Evolutionary conservation across 176 grass and related monocot species (phyloP).

Genomic region (Puya raimondii): DNA sequence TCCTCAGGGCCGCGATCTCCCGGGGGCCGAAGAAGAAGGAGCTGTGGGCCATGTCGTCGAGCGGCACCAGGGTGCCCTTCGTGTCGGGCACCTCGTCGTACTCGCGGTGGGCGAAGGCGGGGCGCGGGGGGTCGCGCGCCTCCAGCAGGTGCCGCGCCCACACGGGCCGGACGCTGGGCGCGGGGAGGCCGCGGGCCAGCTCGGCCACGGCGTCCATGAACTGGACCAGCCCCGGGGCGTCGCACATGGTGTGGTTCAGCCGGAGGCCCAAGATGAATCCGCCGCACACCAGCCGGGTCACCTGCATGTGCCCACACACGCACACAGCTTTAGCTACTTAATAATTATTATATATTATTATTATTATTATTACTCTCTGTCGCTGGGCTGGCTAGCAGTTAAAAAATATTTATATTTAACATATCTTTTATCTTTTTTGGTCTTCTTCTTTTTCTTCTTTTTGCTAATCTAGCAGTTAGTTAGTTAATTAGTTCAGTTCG

Average conservation of each 20-base stretch:
- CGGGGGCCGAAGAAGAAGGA: constrained; percentile 62
- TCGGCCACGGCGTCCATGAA: constrained; percentile 19
- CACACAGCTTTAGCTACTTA: background rate
- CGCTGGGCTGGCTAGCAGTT: background rate
- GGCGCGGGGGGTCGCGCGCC: constrained; percentile 37
- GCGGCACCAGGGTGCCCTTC: constrained; percentile 57
- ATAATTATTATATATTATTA: background rate
- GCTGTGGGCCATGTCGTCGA: constrained; percentile 60
- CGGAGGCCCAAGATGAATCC: constrained; percentile 15
- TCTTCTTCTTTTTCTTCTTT: background rate
- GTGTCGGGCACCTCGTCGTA: constrained; percentile 70
- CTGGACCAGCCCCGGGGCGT: constrained; percentile 16
- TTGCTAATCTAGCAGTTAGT: too few species aligned
- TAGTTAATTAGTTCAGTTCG: too few species aligned
- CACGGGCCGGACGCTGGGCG: constrained; percentile 35
- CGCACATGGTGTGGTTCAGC: constrained; percentile 17
- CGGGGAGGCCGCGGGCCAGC: constrained; percentile 35
- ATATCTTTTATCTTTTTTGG: too few species aligned
- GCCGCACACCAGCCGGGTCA: constrained; percentile 12
- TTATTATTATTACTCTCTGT: too few species aligned
- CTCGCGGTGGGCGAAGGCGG: constrained; percentile 48
- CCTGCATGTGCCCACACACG: background rate
- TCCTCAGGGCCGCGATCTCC: constrained; percentile 38
- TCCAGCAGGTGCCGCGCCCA: constrained; percentile 48
- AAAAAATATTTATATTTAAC: too few species aligned